Base-by-base conservation (phyloP, 202 grass and related monocot genomes). In the Sporobolus alterniflorus region DNA sequence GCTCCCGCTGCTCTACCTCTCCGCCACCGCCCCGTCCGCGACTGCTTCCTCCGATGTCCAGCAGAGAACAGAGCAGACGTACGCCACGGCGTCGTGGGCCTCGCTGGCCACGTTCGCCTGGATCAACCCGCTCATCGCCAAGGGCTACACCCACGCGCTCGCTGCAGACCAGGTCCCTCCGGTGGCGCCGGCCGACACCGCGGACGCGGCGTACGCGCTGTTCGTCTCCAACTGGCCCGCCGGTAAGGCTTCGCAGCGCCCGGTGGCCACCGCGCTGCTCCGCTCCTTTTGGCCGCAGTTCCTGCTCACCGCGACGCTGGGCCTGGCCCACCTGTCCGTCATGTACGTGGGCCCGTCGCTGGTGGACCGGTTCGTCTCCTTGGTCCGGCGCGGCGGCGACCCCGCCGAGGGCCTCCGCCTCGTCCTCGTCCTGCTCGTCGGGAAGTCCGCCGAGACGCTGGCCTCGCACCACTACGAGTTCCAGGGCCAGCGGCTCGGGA, bases 261-360 rank as follows among this genome's bases (percentile, higher is more conserved):
- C 86, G 21, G 79, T 82, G 71, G 4, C 70, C 47, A 60, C 84
- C 48, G 85, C 89, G 29, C 28, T 91, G 43, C 75, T 91, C 40
- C 81, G 77, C 0, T 91, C 88, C 42, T 91, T 94, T 72, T 94
- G 89, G 89, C 87, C 84, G 7, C 83, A 91, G 43, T 83, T 91
- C 36, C 51, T 88, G 28, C 47, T 89, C 36, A 89, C 78, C 54
- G 84, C 80, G 17, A 12, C 22, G 17, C 84, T 94, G 22, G 92
- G 89, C 3, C 6, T 91, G 3, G 76, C 87, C 29, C 87, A 83
- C 26, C 87, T 91, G 4, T 18, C 87, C 0, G 92, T 94, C 73
- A 89, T 91, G 81, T 94, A 91, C 78, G 48, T 94, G 47, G 92
- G 92, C 67, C 92, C 92, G 30, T 91, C 87, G 49, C 86, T 94